Evolutionary conservation across 208 protist genomes (phyloP).

Genomic region (Plasmodiophora brassicae): DNA sequence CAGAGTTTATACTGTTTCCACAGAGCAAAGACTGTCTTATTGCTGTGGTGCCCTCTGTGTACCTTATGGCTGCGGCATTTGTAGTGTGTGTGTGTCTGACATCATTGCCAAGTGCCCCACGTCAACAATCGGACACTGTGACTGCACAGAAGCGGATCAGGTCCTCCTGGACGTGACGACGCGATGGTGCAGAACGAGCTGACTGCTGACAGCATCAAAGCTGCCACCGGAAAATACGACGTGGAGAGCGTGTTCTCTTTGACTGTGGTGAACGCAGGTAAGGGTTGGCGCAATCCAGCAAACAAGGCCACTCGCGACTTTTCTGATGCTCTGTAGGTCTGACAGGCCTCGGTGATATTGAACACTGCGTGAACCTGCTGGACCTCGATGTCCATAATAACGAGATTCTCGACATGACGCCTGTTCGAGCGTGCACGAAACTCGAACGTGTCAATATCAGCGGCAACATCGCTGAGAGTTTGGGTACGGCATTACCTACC

Average conservation of each 20-base stretch:
- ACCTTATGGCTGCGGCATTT: too few species aligned
- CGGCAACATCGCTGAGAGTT: neutral
- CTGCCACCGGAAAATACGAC: neutral
- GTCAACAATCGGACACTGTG: too few species aligned
- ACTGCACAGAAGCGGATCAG: too few species aligned
- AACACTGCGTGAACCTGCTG: neutral
- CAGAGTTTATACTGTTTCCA: too few species aligned
- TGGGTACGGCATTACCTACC: neutral
- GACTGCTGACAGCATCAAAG: neutral
- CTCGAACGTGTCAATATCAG: neutral
- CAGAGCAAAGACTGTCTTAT: too few species aligned
- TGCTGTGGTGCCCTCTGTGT: too few species aligned
- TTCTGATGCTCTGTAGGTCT: neutral
- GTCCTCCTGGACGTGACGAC: too few species aligned
- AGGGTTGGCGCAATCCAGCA: neutral
- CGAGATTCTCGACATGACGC: neutral
- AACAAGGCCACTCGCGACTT: neutral
- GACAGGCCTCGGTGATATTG: neutral
- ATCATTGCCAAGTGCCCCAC: too few species aligned
- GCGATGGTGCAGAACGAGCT: too few species aligned
- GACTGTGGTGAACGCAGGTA: neutral
- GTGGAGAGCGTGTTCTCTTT: neutral
- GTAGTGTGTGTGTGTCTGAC: too few species aligned
- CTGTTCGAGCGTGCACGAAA: neutral
- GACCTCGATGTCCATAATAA: constrained; percentile 21